Percentiles rank a stretch among this genome's conserved stretches.
Evolutionary conservation across 495 filamentous ascomycete species (phyloP).

Genomic region (Mytilinidion resinicola): DNA sequence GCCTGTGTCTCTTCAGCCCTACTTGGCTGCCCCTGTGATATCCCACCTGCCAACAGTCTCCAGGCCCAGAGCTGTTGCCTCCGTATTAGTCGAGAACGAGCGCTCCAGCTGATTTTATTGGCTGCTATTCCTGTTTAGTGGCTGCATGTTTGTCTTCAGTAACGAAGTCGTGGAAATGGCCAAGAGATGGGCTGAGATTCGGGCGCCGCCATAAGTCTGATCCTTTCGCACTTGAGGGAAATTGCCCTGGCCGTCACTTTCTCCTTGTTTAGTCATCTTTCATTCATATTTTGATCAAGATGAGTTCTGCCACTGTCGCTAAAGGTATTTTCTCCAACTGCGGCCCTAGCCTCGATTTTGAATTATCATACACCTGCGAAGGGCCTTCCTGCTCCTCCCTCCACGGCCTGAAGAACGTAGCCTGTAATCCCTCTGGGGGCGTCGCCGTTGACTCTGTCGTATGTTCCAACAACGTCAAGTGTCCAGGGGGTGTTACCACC

Average conservation of each 20-base stretch:
- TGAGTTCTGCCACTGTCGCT: slow-evolving; percentile 7
- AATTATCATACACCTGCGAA: slow-evolving; percentile 13
- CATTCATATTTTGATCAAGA: slow-evolving; percentile 1
- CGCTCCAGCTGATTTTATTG: too few relatives aligned
- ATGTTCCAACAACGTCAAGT: slow-evolving; percentile 14
- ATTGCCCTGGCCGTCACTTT: background rate
- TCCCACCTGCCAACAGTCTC: too few relatives aligned
- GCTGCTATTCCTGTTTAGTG: too few relatives aligned
- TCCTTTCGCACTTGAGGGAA: too few relatives aligned
- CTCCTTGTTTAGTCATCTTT: background rate
- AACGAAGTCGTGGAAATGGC: too few relatives aligned
- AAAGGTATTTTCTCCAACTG: slow-evolving; percentile 14
- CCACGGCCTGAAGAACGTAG: slow-evolving; percentile 7
- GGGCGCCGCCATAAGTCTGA: too few relatives aligned
- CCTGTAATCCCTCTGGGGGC: slow-evolving; percentile 2
- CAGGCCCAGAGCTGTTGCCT: too few relatives aligned
- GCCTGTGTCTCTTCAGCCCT: too few relatives aligned
- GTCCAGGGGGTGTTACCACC: slow-evolving; percentile 8
- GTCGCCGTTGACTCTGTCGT: background rate
- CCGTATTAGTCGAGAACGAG: too few relatives aligned
- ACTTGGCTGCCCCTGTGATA: too few relatives aligned
- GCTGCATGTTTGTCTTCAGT: too few relatives aligned
- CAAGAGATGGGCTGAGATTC: too few relatives aligned
- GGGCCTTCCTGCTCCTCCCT: slow-evolving; percentile 16
- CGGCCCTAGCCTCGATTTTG: slow-evolving; percentile 9